Base-by-base conservation (phyloP, 169 alveolate species). In the Eimeria acervulina region DNA sequence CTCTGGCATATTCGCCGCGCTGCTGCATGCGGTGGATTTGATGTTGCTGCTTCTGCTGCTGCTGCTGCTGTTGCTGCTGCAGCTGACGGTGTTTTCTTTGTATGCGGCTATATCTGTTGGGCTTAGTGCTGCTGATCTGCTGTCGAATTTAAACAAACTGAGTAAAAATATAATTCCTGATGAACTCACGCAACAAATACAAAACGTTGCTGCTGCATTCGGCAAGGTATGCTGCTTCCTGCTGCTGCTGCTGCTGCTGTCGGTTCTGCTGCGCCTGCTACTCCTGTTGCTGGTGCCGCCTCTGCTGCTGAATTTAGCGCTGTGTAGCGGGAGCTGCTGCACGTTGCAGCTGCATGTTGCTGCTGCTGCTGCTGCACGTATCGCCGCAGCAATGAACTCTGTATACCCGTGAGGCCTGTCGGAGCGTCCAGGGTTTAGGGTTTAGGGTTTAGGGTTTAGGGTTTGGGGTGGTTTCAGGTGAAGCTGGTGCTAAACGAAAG, bases 91-190 rank as follows among this genome's bases (percentile, higher is more conserved):
- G 40, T 93, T 96, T 42, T 83, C 95, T 19, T 74, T 96, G 88
- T 98, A 99, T 97, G 99, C 99, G 31, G 99, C 99, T 1, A 99
- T 99, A 89, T 98, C 99, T 33, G 99, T 99, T 72, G 99, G 99
- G 42, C 97, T 99, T 97, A 99, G 5, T 98, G 99, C 84, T 99
- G 99, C 85, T 99, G 99, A 31, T 26, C 63, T 78, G 59, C 89
- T 78, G 51, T 81, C 95, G 68, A 98, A 98, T 83, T 97, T 99
- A 70, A 98, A 98, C 85, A 98, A 98, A 95, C 97, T 99, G 85
- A 97, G 99, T 40, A 99, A 99, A 97, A 99, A 99, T 61, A 90
- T 36, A 4, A 19, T 93, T 15, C 94, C 96, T 10, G 81, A 44
- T 31, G 94, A 92, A 31, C 51, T 96, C 44, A 87, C 68, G 23